Evolutionary conservation across 176 grass and related monocot genomes (phyloP), one percentile per base, ranked within the genome.

Genomic region (Lolium multiflorum): DNA sequence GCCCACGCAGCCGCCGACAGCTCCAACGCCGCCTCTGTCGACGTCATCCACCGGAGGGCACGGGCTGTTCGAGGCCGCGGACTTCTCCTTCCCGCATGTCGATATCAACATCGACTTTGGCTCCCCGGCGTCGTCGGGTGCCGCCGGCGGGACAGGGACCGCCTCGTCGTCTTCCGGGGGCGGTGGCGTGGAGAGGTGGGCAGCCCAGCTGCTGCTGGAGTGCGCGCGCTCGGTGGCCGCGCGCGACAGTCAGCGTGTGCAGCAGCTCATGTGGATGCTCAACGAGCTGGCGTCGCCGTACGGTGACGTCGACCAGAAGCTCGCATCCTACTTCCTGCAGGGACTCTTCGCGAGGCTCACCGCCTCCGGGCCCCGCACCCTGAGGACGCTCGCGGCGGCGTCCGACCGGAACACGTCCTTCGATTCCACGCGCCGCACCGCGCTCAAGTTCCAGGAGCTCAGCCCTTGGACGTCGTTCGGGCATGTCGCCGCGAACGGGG

Each of bases 231-330:
- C 94, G 5, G 92, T 99, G 16, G 87, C 90, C 3, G 65, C 79
- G 6, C 90, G 92, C 3, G 92, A 99, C 77, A 94, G 90, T 81
- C 92, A 94, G 75, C 88, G 97, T 21, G 94, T 95, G 67, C 94
- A 99, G 89, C 97, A 97, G 90, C 85, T 99, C 11, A 93, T 95
- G 90, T 99, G 94, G 97, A 99, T 99, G 92, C 92, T 99, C 22
- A 99, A 99, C 82, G 97, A 99, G 87, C 90, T 99, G 10, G 91
- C 97, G 17, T 97, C 97, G 22, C 90, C 94, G 41, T 99, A 96
- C 80, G 97, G 94, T 43, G 94, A 99, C 80, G 72, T 91, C 7
- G 97, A 99, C 57, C 97, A 99, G 92, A 99, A 99, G 89, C 86
- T 99, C 4, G 87, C 94, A 7, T 91, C 90, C 28, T 99, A 93